These are phyloP conservation scores for Xanthoparmelia taractica DNA, from an alignment of 495 filamentous ascomycete species.

Conservation along the genomic window DNA sequence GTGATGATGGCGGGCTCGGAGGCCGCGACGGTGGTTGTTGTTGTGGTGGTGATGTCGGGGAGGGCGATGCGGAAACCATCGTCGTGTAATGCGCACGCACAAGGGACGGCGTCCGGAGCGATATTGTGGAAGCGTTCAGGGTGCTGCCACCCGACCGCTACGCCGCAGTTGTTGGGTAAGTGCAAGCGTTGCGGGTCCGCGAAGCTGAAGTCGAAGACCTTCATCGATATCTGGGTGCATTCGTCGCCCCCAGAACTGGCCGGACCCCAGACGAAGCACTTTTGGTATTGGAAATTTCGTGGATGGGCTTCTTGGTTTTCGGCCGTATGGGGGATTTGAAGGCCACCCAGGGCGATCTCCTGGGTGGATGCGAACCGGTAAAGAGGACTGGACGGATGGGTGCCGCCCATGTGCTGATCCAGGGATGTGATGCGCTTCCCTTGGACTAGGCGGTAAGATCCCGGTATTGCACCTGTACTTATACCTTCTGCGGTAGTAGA, in stretches of 20 bases:
- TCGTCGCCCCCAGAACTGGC: not conserved
- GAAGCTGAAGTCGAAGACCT: constrained; percentile 19
- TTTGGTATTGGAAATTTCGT: constrained; percentile 3
- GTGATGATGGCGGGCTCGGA: not conserved
- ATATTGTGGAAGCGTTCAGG: not conserved
- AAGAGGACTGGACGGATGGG: constrained; percentile 5
- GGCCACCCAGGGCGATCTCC: not conserved
- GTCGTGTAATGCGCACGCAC: constrained; percentile 16
- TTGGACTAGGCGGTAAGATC: constrained; percentile 1
- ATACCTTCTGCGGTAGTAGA: not conserved
- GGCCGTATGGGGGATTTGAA: not conserved
- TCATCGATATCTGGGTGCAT: not conserved
- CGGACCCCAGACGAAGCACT: constrained; percentile 11
- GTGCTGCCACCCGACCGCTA: not conserved
- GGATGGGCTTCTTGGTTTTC: not conserved
- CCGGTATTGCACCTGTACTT: not conserved
- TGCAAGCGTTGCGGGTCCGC: constrained; percentile 7
- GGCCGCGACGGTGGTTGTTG: not conserved
- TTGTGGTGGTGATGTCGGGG: not conserved
- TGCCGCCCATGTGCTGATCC: constrained; percentile 7
- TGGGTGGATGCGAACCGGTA: not conserved
- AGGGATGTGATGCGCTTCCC: constrained; percentile 15
- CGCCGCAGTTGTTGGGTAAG: not conserved
- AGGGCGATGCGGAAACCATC: constrained; percentile 5
- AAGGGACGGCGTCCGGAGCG: not conserved